Conservation (phyloP, 352 stramenopile genomes). For the Globisporangium mamillatum region DNA sequence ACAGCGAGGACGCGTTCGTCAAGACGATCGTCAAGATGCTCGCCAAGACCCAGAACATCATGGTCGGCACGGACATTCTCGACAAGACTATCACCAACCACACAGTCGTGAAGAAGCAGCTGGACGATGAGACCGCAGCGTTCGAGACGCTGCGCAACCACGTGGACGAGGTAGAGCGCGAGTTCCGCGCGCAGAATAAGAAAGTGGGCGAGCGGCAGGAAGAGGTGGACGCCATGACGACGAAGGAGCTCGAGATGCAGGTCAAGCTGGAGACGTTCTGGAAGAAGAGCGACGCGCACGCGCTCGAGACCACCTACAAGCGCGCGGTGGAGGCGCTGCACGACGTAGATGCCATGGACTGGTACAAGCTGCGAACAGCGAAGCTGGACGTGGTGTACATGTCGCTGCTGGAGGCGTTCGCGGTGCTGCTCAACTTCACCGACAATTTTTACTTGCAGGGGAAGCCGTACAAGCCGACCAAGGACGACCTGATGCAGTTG, state of each 20-base stretch:
- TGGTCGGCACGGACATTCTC: constrained; percentile 62
- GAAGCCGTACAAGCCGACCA: constrained; percentile 38
- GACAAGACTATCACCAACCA: constrained; percentile 51
- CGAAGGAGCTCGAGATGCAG: constrained; percentile 71
- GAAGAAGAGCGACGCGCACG: constrained; percentile 46
- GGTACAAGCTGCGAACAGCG: constrained; percentile 62
- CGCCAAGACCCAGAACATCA: constrained; percentile 72
- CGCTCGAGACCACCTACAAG: constrained; percentile 64
- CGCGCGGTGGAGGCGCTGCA: constrained; percentile 52
- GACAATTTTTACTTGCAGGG: constrained; percentile 58
- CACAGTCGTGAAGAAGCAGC: constrained; percentile 23
- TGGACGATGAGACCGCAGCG: constrained; percentile 23
- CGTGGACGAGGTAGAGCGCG: constrained; percentile 44
- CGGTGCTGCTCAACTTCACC: constrained; percentile 67
- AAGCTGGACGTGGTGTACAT: constrained; percentile 60
- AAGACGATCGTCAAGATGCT: constrained; percentile 66
- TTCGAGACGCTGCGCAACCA: constrained; percentile 52
- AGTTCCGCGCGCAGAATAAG: constrained; percentile 31
- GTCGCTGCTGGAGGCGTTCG: constrained; percentile 67
- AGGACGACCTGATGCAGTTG: constrained; percentile 61
- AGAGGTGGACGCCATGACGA: constrained; percentile 39
- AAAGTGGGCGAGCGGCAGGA: constrained; percentile 28
- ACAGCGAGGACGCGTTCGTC: constrained; percentile 64
- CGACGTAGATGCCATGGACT: constrained; percentile 58
- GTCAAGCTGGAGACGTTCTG: constrained; percentile 79